These are phyloP conservation scores for Solanum clarkiae DNA, from an alignment of 257 asterid genomes.

Conservation along the genomic window DNA sequence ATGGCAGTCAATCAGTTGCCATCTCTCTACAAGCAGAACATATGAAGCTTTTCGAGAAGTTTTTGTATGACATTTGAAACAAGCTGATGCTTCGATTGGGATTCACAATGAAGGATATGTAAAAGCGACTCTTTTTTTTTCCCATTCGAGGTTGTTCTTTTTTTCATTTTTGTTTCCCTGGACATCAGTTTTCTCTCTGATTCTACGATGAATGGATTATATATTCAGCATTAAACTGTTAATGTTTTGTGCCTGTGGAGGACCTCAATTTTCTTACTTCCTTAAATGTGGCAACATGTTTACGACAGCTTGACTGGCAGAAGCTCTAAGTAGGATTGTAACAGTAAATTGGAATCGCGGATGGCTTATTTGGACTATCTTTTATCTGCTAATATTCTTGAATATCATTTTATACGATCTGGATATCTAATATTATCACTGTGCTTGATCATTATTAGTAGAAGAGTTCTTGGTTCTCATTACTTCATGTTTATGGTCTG, in stretches of 20 bases:
- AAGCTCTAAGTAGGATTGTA: neutral
- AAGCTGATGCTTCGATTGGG: neutral
- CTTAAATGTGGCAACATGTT: neutral
- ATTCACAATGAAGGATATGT: neutral
- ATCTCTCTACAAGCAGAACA: constrained; percentile 64
- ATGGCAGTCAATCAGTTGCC: constrained; percentile 71
- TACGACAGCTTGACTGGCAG: neutral
- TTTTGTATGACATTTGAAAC: constrained; percentile 50
- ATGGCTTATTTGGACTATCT: neutral
- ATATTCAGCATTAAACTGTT: neutral
- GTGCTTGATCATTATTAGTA: neutral
- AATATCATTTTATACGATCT: neutral
- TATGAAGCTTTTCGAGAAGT: constrained; percentile 62
- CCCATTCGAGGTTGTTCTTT: neutral
- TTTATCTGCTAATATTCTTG: neutral
- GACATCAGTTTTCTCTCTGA: neutral
- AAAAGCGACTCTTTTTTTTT: neutral
- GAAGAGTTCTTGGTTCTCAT: neutral
- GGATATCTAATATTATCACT: neutral
- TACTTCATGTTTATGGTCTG: neutral
- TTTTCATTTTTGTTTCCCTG: neutral
- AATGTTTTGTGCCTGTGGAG: neutral
- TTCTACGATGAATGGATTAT: neutral
- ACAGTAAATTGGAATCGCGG: neutral
- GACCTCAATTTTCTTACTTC: neutral